phyloP scores from a whole-genome alignment of 2,329 filamentous ascomycete species.

The Colletotrichum echinochloae region DNA sequence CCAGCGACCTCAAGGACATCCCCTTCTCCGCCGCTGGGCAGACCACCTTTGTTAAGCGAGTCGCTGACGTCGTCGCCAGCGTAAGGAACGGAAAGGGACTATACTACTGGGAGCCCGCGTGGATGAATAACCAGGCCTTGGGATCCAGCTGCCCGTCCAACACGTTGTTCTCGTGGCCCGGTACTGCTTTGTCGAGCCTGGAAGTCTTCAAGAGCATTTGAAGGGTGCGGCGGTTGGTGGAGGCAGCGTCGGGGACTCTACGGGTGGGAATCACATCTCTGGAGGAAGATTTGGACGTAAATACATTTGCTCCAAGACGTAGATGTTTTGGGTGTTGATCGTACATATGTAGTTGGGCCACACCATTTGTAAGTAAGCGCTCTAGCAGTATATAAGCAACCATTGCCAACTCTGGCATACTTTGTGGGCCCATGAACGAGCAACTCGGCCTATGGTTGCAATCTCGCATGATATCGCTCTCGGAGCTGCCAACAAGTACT shows the following conservation, averaged over 20 bases:
- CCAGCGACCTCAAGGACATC: constrained; percentile 68
- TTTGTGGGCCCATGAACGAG: not conserved
- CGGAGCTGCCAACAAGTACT: not conserved
- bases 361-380: not conserved
- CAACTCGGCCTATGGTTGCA: too few relatives aligned
- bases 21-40: constrained; percentile 74
- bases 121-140: constrained; percentile 71
- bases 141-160: constrained; percentile 76
- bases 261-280: not conserved
- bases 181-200: constrained; percentile 68
- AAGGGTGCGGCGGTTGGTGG: constrained; percentile 15
- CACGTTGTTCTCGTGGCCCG: constrained; percentile 68
- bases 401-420: not conserved
- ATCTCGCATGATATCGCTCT: not conserved
- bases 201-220: constrained; percentile 66
- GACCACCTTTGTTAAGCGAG: constrained; percentile 68
- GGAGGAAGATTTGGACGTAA: not conserved
- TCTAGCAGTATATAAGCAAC: not conserved
- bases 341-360: not conserved
- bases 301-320: not conserved
- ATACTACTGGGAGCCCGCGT: constrained; percentile 82
- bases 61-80: constrained; percentile 67
- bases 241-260: not conserved
- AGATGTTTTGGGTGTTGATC: not conserved
- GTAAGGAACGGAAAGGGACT: constrained; percentile 68